Percentiles rank a stretch among this genome's conserved stretches.
Evolutionary conservation across 371 early-diverging fungal species (phyloP).

Genomic region (Mortierella sp.): DNA sequence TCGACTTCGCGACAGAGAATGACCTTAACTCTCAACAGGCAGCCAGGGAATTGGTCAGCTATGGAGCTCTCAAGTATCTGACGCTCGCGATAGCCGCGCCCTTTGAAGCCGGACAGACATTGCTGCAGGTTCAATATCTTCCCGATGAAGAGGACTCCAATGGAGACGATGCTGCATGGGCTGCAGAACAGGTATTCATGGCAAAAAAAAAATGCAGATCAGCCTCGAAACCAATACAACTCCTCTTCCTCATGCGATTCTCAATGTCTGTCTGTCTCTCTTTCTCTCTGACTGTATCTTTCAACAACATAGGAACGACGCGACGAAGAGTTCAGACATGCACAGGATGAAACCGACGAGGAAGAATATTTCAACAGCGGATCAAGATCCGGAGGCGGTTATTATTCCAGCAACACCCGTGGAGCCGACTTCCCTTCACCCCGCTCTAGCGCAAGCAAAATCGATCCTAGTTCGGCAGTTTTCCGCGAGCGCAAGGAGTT

Average conservation of each 20-base stretch:
- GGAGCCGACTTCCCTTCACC: constrained; percentile 49
- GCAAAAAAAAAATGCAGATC: neutral
- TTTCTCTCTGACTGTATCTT: too few species aligned
- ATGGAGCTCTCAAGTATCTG: constrained; percentile 74
- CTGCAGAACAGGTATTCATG: constrained; percentile 36
- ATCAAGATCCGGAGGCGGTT: constrained; percentile 35
- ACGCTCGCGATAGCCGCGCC: constrained; percentile 76
- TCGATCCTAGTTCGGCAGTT: constrained; percentile 48
- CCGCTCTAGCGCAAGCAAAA: constrained; percentile 22
- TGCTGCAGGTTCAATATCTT: constrained; percentile 84
- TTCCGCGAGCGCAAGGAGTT: constrained; percentile 40
- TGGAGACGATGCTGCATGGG: constrained; percentile 26
- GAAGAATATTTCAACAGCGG: constrained; percentile 33
- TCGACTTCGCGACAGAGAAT: constrained; percentile 9
- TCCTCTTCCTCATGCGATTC: too few species aligned
- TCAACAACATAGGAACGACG: constrained; percentile 43
- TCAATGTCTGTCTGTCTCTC: too few species aligned
- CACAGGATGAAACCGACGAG: constrained; percentile 39
- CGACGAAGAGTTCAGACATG: constrained; percentile 49
- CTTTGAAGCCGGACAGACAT: constrained; percentile 79
- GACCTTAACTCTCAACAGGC: constrained; percentile 23
- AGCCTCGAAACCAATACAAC: too few species aligned
- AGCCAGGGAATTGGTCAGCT: constrained; percentile 62
- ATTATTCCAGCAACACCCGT: constrained; percentile 20
- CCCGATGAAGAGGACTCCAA: constrained; percentile 61